Base-by-base conservation (phyloP, 169 alveolate species). In the Cryptosporidium felis region DNA sequence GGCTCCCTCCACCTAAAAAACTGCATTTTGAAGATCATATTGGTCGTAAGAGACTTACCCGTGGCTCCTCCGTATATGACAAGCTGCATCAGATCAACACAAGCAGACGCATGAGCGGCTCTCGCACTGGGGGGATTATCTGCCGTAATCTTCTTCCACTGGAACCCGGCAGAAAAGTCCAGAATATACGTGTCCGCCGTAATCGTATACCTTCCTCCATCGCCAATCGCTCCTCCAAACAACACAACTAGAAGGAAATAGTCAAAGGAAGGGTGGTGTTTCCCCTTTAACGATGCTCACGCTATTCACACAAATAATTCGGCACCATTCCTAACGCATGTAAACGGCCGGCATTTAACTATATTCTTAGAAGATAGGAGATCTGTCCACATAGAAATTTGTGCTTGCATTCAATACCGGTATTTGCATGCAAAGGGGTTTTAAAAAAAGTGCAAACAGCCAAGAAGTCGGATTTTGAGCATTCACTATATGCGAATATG, bases 91-190 rank as follows among this genome's bases (percentile, higher is more conserved):
- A 92, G 89, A 79, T 98, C 99, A 5, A 97, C 99, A 79, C 99
- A 93, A n/a, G 99, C 97, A 16, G 98, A 97, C n/a, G 99, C 97
- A 89, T 98, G 99, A 5, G 99, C 99, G 16, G 99, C 99, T 59
- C 99, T 91, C 12, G 99, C 98, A 56, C 97, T 91, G 28, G 99
- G 99, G 14, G 98, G 92, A 42, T 92, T 93, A 79, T 92, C 95
- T 28, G 97, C 94, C 49, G 88, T 92, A 14, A 97, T 88, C 80
- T 93, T 94, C 8, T 92, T 90, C 97, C 99, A 96, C 34, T 90
- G 88, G 62, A 74, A 74, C n/a, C 93, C 92, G 26, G 95, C 92
- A n/a, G 89, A 56, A 34, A 93, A 90, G 82, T 97, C 98, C 42
- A 94, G 92, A 30, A 95, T 80, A 88, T 94, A 97, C 4, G 98